These are phyloP conservation scores for Neurospora sp. DNA, from an alignment of 495 filamentous ascomycete genomes.

Conservation along the genomic window DNA sequence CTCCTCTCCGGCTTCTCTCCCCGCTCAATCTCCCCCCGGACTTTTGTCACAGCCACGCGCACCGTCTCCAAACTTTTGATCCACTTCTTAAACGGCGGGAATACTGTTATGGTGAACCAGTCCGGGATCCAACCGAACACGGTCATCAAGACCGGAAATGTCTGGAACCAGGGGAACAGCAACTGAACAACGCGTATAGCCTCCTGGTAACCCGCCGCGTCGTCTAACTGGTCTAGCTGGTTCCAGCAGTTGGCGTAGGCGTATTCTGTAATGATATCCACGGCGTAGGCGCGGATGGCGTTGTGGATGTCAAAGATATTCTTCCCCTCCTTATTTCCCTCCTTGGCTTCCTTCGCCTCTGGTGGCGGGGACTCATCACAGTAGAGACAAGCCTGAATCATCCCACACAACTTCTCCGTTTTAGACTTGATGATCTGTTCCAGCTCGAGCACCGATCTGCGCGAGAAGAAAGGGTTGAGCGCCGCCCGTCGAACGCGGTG, in stretches of 20 bases:
- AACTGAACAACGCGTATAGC: slow-evolving; percentile 12
- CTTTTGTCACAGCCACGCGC: slow-evolving; percentile 6
- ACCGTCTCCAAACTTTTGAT: slow-evolving; percentile 6
- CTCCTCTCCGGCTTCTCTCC: slow-evolving; percentile 6
- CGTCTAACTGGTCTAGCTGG: neutral
- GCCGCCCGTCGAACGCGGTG: slow-evolving; percentile 25
- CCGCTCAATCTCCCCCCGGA: slow-evolving; percentile 3
- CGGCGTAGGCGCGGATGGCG: slow-evolving; percentile 25
- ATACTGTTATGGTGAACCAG: slow-evolving; percentile 9
- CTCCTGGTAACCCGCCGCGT: slow-evolving; percentile 13
- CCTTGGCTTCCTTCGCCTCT: neutral
- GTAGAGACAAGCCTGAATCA: slow-evolving; percentile 6
- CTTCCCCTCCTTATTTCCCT: neutral
- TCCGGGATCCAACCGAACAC: slow-evolving; percentile 8
- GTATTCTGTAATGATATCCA: slow-evolving; percentile 38
- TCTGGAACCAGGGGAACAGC: slow-evolving; percentile 9
- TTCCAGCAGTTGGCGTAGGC: slow-evolving; percentile 25
- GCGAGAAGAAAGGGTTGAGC: slow-evolving; percentile 36
- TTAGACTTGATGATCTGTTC: slow-evolving; percentile 21
- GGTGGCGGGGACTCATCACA: neutral
- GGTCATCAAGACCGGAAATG: slow-evolving; percentile 8
- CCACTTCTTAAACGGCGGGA: slow-evolving; percentile 6
- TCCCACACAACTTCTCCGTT: slow-evolving; percentile 5
- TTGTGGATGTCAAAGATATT: slow-evolving; percentile 18
- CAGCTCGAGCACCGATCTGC: slow-evolving; percentile 21